phyloP scores from a whole-genome alignment of 805 yeast species.

The Starmerella cellae region DNA sequence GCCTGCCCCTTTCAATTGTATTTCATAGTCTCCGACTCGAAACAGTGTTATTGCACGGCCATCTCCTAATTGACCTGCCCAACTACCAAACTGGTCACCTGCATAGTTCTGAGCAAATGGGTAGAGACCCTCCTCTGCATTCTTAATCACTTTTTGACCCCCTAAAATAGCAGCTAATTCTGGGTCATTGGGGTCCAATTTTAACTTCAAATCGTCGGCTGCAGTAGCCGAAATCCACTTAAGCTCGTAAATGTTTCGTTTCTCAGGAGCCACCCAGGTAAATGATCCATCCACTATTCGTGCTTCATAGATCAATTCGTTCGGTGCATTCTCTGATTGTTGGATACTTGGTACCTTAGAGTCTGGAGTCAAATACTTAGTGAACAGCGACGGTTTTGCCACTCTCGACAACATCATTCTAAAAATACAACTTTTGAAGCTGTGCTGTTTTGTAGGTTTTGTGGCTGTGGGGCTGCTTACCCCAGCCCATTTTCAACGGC shows the following conservation, averaged over 20 bases:
- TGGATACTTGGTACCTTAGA: conserved; percentile 30
- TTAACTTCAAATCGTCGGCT: conserved; percentile 46
- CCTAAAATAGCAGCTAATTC: conserved; percentile 37
- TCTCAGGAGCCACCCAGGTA: conserved; percentile 61
- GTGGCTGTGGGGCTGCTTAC: too few relatives aligned
- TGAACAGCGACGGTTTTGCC: conserved; percentile 24
- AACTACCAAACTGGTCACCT: conserved; percentile 90
- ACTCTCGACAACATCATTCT: conserved; percentile 11
- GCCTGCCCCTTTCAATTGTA: conserved; percentile 89
- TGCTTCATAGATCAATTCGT: conserved; percentile 37
- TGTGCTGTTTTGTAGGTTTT: too few relatives aligned
- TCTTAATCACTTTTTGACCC: conserved; percentile 41
- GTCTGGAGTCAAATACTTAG: conserved; percentile 29
- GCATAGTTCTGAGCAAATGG: conserved; percentile 92
- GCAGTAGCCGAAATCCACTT: conserved; percentile 50
- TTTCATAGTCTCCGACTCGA: conserved; percentile 47
- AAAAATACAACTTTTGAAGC: too few relatives aligned
- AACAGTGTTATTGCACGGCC: conserved; percentile 81
- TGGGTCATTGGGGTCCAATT: conserved; percentile 10
- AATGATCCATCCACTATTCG: conserved; percentile 48
- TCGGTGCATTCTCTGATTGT: conserved; percentile 23
- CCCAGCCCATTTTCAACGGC: too few relatives aligned
- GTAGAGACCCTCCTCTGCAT: conserved; percentile 33
- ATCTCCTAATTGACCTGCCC: conserved; percentile 96
- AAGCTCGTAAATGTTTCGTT: conserved; percentile 33